Evolutionary conservation across 2,329 filamentous ascomycete species (phyloP).

Genomic region (Diaporthe destruens): DNA sequence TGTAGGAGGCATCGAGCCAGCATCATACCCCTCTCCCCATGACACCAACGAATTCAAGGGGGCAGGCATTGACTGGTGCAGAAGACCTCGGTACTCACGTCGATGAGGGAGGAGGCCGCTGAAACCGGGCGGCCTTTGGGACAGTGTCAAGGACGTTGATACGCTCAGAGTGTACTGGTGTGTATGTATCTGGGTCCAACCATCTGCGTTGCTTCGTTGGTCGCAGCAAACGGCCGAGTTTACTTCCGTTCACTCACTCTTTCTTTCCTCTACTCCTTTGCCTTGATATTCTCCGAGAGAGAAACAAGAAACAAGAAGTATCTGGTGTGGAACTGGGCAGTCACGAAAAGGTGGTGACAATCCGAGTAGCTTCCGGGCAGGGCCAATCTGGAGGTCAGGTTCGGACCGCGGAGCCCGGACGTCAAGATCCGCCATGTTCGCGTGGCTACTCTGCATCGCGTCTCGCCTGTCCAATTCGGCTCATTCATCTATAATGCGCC

Average conservation of each 20-base stretch:
- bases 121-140: conserved; percentile 12
- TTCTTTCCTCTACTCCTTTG: background rate
- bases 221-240: conserved; percentile 13
- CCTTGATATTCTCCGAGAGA: background rate
- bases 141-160: background rate
- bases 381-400: conserved; percentile 15
- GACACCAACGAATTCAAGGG: background rate
- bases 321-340: background rate
- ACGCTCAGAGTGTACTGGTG: background rate
- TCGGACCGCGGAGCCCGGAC: conserved; percentile 28
- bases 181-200: background rate
- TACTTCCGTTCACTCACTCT: background rate
- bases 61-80: conserved; percentile 8
- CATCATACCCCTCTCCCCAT: background rate
- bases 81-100: background rate
- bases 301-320: background rate
- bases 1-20: conserved; percentile 14
- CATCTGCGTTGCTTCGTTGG: conserved; percentile 4
- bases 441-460: conserved; percentile 40
- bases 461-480: conserved; percentile 30
- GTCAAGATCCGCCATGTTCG: conserved; percentile 37
- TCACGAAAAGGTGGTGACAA: conserved; percentile 1
- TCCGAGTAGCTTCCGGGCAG: conserved; percentile 2
- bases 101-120: conserved; percentile 1
- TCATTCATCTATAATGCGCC: conserved; percentile 15